Evolutionary conservation across 2,329 filamentous ascomycete genomes (phyloP).

Genomic region (Lecanicillium sp.): DNA sequence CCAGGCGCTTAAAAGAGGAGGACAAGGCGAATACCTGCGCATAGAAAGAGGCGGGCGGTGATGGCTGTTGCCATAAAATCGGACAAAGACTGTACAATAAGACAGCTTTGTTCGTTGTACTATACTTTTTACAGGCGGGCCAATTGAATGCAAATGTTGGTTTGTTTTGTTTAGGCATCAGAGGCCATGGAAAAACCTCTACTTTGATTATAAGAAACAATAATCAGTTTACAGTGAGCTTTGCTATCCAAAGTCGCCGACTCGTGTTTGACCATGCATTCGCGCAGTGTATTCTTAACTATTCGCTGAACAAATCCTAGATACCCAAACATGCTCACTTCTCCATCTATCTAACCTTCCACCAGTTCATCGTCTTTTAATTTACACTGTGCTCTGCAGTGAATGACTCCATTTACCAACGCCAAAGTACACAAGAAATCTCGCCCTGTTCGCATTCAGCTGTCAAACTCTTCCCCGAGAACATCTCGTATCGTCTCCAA

Average conservation of each 20-base stretch:
- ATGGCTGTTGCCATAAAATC: not conserved
- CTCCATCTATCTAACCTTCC: not conserved
- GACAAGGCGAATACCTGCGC: not conserved
- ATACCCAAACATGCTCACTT: not conserved
- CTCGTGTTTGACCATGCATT: no score
- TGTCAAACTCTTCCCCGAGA: slow-evolving; percentile 42
- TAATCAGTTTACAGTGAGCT: no score
- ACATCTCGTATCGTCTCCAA: slow-evolving; percentile 52
- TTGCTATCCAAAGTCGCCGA: no score
- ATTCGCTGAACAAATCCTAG: not conserved
- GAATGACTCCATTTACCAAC: slow-evolving; percentile 4
- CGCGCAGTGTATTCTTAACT: no score
- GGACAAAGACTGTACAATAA: not conserved
- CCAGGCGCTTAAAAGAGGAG: not conserved
- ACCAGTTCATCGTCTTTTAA: not conserved
- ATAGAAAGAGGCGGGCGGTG: no score
- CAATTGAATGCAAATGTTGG: no score
- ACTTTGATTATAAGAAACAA: not conserved
- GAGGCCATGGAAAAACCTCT: slow-evolving; percentile 11
- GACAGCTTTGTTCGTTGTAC: no score
- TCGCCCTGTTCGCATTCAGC: slow-evolving; percentile 13
- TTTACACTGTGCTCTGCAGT: slow-evolving; percentile 1
- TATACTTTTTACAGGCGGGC: no score
- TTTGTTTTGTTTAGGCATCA: slow-evolving; percentile 10
- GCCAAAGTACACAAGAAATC: slow-evolving; percentile 13